Evolutionary conservation across 2,329 filamentous ascomycete species (phyloP).

Genomic region (Cladosporium halotolerans): DNA sequence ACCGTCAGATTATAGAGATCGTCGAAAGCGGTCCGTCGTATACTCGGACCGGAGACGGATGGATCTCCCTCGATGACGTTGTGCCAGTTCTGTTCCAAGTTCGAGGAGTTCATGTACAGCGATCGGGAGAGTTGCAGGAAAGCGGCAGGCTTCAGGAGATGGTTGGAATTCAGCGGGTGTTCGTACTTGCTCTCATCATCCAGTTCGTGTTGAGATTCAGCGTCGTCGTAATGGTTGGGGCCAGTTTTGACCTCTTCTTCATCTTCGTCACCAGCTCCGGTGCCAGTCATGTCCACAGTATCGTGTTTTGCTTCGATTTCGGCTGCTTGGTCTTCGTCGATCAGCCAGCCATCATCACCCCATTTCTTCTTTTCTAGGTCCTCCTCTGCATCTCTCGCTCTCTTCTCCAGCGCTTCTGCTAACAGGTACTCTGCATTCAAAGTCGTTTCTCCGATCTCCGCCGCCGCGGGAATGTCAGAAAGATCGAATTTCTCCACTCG

Average conservation of each 20-base stretch:
- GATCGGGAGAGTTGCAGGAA: constrained; percentile 60
- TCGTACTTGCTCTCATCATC: not conserved
- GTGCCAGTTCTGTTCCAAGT: constrained; percentile 61
- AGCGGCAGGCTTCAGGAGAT: constrained; percentile 52
- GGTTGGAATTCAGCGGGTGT: constrained; percentile 24
- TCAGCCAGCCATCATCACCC: constrained; percentile 61
- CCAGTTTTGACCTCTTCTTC: constrained; percentile 9
- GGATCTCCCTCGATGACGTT: constrained; percentile 42
- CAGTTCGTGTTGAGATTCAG: not conserved
- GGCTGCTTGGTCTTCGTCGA: constrained; percentile 41
- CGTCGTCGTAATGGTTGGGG: not conserved
- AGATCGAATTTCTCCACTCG: constrained; percentile 36
- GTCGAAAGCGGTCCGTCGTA: constrained; percentile 68
- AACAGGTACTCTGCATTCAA: constrained; percentile 43
- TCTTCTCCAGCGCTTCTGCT: constrained; percentile 55
- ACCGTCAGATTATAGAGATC: constrained; percentile 66
- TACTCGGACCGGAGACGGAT: constrained; percentile 52
- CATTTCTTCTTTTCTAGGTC: constrained; percentile 32
- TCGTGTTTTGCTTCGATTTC: constrained; percentile 23
- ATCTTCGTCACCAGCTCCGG: constrained; percentile 12
- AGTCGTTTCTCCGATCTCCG: constrained; percentile 62
- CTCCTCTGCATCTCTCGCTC: not conserved
- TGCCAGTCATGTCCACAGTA: constrained; percentile 15
- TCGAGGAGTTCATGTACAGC: constrained; percentile 67
- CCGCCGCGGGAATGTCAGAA: constrained; percentile 62